Conservation (phyloP, 73 alveolate genomes). For the Breviolum minutum region DNA sequence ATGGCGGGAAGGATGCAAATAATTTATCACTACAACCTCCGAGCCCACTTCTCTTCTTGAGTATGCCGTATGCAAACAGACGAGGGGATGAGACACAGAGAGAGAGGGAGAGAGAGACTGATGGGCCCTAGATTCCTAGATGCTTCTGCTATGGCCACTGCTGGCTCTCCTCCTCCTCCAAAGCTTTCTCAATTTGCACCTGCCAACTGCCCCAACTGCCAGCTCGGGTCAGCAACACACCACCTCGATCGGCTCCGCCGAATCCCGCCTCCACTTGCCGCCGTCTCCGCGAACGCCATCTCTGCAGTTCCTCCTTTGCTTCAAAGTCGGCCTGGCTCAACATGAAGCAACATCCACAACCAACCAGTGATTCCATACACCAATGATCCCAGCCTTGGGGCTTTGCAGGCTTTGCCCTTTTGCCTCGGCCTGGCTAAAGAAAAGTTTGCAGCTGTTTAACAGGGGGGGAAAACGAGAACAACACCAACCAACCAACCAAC, state of each 20-base stretch:
- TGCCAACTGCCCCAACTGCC: not conserved
- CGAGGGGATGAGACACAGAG: not conserved
- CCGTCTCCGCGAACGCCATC: not conserved
- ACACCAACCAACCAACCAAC: not conserved
- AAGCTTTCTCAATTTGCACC: not conserved
- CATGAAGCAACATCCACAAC: not conserved
- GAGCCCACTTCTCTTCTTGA: not conserved
- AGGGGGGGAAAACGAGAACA: too few species aligned
- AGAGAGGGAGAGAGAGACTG: not conserved
- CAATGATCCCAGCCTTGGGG: not conserved
- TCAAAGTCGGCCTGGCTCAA: not conserved
- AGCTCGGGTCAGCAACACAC: not conserved
- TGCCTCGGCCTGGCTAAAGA: not conserved
- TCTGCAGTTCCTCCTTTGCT: not conserved
- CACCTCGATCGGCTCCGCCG: not conserved
- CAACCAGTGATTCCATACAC: not conserved
- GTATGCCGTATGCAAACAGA: not conserved
- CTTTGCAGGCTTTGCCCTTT: not conserved
- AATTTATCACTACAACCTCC: not conserved
- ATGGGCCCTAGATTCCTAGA: not conserved
- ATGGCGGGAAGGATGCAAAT: too few species aligned
- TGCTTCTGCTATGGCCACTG: not conserved
- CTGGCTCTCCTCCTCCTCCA: conserved; percentile 35
- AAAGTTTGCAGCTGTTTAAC: too few species aligned
- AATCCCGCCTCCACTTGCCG: not conserved